Evolutionary conservation across 495 filamentous ascomycete species (phyloP).

Genomic region (Tuber microsphaerosporum): DNA sequence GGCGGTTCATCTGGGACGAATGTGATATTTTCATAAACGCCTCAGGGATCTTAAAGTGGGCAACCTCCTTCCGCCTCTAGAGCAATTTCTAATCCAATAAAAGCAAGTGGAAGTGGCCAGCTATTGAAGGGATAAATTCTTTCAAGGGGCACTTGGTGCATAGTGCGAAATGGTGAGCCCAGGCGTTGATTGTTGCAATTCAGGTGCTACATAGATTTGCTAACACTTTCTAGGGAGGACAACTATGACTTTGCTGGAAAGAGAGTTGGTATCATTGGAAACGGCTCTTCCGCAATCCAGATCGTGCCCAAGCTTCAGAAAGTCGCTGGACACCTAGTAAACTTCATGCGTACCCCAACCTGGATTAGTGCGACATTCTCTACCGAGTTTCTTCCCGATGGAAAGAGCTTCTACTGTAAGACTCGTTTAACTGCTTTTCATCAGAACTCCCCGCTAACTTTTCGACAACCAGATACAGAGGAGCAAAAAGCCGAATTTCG

Average conservation of each 20-base stretch:
- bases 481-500: conserved; percentile 49
- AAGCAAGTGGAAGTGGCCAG: conserved; percentile 54
- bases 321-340: conserved; percentile 28
- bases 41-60: conserved; percentile 45
- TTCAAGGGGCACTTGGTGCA: conserved; percentile 54
- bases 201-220: conserved; percentile 16
- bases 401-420: conserved; percentile 44
- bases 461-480: conserved; percentile 43
- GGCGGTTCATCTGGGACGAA: conserved; percentile 42
- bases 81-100: conserved; percentile 32
- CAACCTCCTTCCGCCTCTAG: neutral
- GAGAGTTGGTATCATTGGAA: conserved; percentile 52
- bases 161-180: conserved; percentile 50
- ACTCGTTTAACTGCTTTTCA: conserved; percentile 38
- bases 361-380: conserved; percentile 28
- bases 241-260: conserved; percentile 46
- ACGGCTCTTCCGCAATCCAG: conserved; percentile 44
- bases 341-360: conserved; percentile 32
- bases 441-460: conserved; percentile 47
- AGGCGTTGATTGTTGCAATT: conserved; percentile 41
- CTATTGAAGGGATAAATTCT: conserved; percentile 50
- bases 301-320: conserved; percentile 37
- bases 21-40: conserved; percentile 52
- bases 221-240: conserved; percentile 39
- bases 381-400: conserved; percentile 35